Evolutionary conservation across 2,329 filamentous ascomycete genomes (phyloP).

Genomic region (Aspergillus niger): DNA sequence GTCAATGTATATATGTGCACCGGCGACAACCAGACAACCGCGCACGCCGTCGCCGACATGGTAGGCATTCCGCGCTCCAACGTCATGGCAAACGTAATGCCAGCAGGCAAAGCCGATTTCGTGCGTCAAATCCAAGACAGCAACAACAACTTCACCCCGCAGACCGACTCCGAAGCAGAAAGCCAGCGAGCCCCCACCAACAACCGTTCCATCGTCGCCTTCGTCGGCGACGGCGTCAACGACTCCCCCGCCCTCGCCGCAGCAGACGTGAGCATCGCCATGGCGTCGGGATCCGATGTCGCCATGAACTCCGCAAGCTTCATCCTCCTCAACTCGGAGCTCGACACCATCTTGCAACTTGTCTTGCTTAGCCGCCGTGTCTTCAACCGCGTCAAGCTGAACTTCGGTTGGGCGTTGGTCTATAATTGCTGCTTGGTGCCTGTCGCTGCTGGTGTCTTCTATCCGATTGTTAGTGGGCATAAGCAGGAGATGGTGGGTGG

Average conservation of each 20-base stretch:
- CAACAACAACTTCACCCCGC: conserved; percentile 4
- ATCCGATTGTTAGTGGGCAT: conserved; percentile 55
- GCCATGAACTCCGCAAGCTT: conserved; percentile 81
- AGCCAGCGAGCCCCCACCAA: conserved; percentile 11
- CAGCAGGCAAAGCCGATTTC: conserved; percentile 68
- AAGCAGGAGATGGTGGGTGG: conserved; percentile 35
- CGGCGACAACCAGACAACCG: conserved; percentile 85
- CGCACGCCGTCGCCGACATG: conserved; percentile 71
- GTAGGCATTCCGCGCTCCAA: conserved; percentile 73
- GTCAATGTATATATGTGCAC: conserved; percentile 89
- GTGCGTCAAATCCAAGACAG: conserved; percentile 41
- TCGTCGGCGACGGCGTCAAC: conserved; percentile 87
- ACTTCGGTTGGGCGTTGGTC: conserved; percentile 81
- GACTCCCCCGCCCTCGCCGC: conserved; percentile 78
- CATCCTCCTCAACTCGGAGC: conserved; percentile 72
- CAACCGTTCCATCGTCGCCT: conserved; percentile 65
- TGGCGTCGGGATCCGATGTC: conserved; percentile 79
- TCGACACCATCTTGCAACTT: conserved; percentile 71
- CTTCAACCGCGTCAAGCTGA: conserved; percentile 77
- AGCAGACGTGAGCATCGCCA: conserved; percentile 80
- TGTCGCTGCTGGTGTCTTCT: conserved; percentile 78
- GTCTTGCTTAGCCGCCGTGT: conserved; percentile 70
- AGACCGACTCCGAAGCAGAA: conserved; percentile 10
- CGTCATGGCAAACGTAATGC: conserved; percentile 84
- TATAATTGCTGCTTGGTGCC: conserved; percentile 81